These are phyloP conservation scores for Hypoxylon sp. DNA, from an alignment of 2,329 filamentous ascomycete species.

Conservation along the genomic window DNA sequence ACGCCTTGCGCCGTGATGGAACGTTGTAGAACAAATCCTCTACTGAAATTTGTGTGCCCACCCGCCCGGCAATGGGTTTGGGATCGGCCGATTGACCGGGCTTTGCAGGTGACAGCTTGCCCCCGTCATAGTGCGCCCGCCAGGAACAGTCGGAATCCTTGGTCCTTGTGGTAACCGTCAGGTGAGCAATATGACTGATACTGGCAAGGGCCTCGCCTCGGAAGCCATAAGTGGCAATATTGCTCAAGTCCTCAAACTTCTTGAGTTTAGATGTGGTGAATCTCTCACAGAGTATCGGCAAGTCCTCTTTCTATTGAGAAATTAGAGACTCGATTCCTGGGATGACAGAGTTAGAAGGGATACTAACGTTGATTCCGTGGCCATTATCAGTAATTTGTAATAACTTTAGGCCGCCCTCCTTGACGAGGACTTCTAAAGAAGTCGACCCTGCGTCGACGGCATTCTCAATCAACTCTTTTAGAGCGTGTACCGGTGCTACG, in stretches of 20 bases:
- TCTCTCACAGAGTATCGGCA: slow-evolving; percentile 91
- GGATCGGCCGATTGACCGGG: slow-evolving; percentile 89
- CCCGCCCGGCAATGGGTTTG: slow-evolving; percentile 86
- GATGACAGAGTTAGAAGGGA: not conserved
- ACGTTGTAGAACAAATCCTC: slow-evolving; percentile 99
- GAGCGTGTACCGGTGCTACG: slow-evolving; percentile 92
- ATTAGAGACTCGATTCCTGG: slow-evolving; percentile 40
- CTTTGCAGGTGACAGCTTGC: slow-evolving; percentile 84
- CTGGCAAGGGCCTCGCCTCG: slow-evolving; percentile 95
- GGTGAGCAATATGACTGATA: slow-evolving; percentile 97
- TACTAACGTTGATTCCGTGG: slow-evolving; percentile 87
- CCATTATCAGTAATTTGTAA: slow-evolving; percentile 98
- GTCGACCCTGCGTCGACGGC: slow-evolving; percentile 97
- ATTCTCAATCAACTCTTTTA: slow-evolving; percentile 98
- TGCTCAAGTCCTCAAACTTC: slow-evolving; percentile 89
- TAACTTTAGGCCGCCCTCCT: slow-evolving; percentile 94
- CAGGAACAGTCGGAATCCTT: slow-evolving; percentile 89
- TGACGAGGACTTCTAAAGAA: slow-evolving; percentile 88
- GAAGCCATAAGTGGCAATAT: slow-evolving; percentile 97
- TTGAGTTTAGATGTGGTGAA: slow-evolving; percentile 98
- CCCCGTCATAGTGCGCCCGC: slow-evolving; percentile 88
- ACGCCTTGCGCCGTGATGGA: slow-evolving; percentile 87
- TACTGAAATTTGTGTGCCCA: slow-evolving; percentile 94
- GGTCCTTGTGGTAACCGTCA: slow-evolving; percentile 94
- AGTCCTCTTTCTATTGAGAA: slow-evolving; percentile 79